These are phyloP conservation scores for Colletotrichum sp. DNA, from an alignment of 2,329 filamentous ascomycete genomes.

Conservation along the genomic window DNA sequence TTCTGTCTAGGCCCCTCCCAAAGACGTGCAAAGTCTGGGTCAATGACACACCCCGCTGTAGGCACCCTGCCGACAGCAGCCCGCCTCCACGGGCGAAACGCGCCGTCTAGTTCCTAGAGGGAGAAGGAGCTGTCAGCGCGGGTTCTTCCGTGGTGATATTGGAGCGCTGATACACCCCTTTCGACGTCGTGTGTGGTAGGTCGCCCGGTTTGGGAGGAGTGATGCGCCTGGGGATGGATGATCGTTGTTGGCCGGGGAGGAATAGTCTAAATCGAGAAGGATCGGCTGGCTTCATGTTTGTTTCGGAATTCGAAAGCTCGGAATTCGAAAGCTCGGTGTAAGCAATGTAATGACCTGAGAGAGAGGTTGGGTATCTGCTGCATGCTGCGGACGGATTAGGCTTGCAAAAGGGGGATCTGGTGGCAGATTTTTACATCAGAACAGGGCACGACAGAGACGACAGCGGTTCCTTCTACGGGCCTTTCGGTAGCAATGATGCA, in stretches of 20 bases:
- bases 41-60: neutral
- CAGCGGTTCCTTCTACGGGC: neutral
- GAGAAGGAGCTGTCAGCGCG: neutral
- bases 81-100: neutral
- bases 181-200: neutral
- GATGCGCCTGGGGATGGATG: neutral
- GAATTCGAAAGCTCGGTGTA: neutral
- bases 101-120: neutral
- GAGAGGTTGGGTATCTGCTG: neutral
- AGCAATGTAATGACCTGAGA: neutral
- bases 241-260: rapidly evolving
- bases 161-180: neutral
- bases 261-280: neutral
- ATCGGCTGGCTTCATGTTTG: neutral
- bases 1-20: neutral
- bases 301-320: neutral
- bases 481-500: neutral
- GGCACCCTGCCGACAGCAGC: neutral
- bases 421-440: neutral
- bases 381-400: neutral
- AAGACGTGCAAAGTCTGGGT: neutral
- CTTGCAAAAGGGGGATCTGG: neutral
- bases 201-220: neutral
- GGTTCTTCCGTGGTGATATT: neutral
- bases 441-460: neutral